Evolutionary conservation across 768 basidiomycete genomes (phyloP), one percentile per base, ranked within the genome.

Genomic region (Inosperma sp.): DNA sequence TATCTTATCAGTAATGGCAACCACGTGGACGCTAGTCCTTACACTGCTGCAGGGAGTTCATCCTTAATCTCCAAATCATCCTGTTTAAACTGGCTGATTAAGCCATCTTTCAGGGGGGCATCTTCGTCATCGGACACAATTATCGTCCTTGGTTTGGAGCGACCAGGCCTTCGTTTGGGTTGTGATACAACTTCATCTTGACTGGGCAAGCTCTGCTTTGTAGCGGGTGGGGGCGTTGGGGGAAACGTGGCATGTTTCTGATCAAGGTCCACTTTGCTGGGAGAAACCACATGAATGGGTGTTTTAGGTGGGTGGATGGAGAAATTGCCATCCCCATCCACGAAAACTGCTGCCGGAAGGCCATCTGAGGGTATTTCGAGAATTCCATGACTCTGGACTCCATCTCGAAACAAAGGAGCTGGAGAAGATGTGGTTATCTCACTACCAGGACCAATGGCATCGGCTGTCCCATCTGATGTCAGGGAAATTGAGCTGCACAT

Each of bases 41-140:
- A n/a, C n/a, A n/a, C n/a, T n/a, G n/a, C n/a, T n/a, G n/a, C n/a
- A n/a, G n/a, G n/a, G n/a, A n/a, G n/a, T n/a, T n/a, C n/a, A n/a
- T n/a, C n/a, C n/a, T n/a, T n/a, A n/a, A n/a, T n/a, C n/a, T n/a
- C n/a, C n/a, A n/a, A n/a, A n/a, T n/a, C n/a, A n/a, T n/a, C n/a
- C n/a, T n/a, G n/a, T n/a, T n/a, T n/a, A n/a, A n/a, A n/a, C n/a
- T n/a, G n/a, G n/a, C n/a, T n/a, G n/a, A n/a, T n/a, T n/a, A n/a
- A n/a, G n/a, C n/a, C n/a, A n/a, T n/a, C n/a, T n/a, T n/a, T n/a
- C n/a, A n/a, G n/a, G n/a, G n/a, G n/a, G n/a, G n/a, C n/a, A 14
- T 33, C 53, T 8, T 57, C 56, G 13, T 56, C 56, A 25, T 60
- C 59, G 8, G 59, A 56, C 9, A 39, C 16, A 5, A 45, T 23